These are phyloP conservation scores for Chlorophyllum brunneum DNA, from an alignment of 768 basidiomycete genomes.

Conservation along the genomic window DNA sequence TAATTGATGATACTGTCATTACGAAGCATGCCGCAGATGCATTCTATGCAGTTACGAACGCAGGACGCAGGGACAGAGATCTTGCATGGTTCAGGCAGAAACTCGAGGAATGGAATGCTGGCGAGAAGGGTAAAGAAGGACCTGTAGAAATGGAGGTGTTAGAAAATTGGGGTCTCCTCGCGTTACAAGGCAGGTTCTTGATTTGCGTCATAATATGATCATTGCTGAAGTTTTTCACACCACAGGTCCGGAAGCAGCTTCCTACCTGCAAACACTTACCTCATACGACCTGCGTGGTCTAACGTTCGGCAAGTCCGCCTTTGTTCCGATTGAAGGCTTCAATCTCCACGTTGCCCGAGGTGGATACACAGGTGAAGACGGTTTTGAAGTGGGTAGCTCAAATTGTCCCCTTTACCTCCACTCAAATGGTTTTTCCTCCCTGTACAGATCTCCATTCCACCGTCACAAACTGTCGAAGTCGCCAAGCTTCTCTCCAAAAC, in stretches of 20 bases:
- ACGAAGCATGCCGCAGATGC: constrained; percentile 76
- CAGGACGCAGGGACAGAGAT: constrained; percentile 80
- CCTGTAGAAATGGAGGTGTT: constrained; percentile 79
- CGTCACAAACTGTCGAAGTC: constrained; percentile 67
- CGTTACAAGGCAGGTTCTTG: constrained; percentile 71
- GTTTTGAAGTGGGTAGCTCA: constrained; percentile 70
- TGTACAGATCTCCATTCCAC: constrained; percentile 82
- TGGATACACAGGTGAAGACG: constrained; percentile 98
- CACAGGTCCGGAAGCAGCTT: constrained; percentile 76
- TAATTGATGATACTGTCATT: constrained; percentile 94
- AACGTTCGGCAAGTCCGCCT: constrained; percentile 84
- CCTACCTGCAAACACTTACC: constrained; percentile 74
- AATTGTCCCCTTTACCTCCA: not conserved
- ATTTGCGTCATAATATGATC: not conserved
- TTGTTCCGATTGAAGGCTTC: constrained; percentile 71
- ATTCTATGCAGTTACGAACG: constrained; percentile 97
- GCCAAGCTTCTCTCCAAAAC: constrained; percentile 60
- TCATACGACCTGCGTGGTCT: constrained; percentile 69
- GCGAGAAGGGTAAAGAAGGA: constrained; percentile 45
- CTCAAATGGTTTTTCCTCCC: not conserved
- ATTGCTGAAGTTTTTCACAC: not conserved
- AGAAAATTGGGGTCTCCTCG: constrained; percentile 83
- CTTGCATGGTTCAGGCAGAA: constrained; percentile 70
- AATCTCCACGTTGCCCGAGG: constrained; percentile 88
- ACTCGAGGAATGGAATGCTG: constrained; percentile 75